These are phyloP conservation scores for Sherardia arvensis DNA, from an alignment of 257 asterid genomes.

Conservation along the genomic window DNA sequence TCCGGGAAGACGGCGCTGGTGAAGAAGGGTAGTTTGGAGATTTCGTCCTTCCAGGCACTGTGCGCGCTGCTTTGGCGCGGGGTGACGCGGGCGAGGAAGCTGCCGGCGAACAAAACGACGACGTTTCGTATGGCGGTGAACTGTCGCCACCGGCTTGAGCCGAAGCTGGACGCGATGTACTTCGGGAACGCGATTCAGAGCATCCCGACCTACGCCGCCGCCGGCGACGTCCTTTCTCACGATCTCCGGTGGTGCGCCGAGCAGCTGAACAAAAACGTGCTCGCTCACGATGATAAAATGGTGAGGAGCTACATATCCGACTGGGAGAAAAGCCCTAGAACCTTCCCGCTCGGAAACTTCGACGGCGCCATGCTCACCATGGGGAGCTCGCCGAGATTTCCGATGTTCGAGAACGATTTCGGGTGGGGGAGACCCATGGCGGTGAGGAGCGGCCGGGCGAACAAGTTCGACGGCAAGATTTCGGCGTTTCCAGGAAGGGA, in stretches of 20 bases:
- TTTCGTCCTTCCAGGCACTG: constrained; percentile 32
- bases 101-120: constrained; percentile 19
- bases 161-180: constrained; percentile 25
- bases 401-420: constrained; percentile 36
- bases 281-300: constrained; percentile 12
- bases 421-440: constrained; percentile 41
- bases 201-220: constrained; percentile 25
- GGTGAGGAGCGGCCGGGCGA: constrained; percentile 27
- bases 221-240: constrained; percentile 25
- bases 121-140: constrained; percentile 31
- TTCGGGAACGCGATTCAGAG: constrained; percentile 38
- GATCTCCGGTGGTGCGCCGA: constrained; percentile 36
- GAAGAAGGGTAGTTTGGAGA: constrained; percentile 19
- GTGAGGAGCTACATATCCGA: constrained; percentile 23
- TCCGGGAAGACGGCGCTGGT: constrained; percentile 24
- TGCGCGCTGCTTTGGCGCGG: constrained; percentile 36
- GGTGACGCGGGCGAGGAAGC: constrained; percentile 33
- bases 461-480: constrained; percentile 31
- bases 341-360: constrained; percentile 30
- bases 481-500: constrained; percentile 29
- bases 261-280: constrained; percentile 23
- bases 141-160: constrained; percentile 29
- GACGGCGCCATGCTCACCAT: constrained; percentile 36
- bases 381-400: constrained; percentile 39
- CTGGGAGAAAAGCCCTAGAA: constrained; percentile 30